phyloP scores from a whole-genome alignment of 805 yeast species.

The Schwanniomyces yamadae region DNA sequence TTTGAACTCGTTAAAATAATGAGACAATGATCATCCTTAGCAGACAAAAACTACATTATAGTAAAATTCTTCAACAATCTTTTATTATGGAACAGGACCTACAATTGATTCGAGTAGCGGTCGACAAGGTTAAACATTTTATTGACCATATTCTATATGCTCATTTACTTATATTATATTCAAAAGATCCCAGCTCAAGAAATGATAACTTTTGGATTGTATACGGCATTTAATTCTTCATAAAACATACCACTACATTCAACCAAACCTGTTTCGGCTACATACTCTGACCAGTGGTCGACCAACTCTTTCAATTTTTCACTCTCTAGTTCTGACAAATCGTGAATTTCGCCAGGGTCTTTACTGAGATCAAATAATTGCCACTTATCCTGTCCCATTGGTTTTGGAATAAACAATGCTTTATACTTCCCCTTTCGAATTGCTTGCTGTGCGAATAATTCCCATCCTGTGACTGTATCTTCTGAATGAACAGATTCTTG shows the following conservation, averaged over 20 bases:
- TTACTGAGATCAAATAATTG: constrained; percentile 41
- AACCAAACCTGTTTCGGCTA: constrained; percentile 50
- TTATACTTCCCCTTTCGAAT: constrained; percentile 50
- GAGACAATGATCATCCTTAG: too few relatives aligned
- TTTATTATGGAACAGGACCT: too few relatives aligned
- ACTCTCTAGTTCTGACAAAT: constrained; percentile 37
- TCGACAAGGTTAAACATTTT: too few relatives aligned
- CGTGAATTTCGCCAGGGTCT: constrained; percentile 55
- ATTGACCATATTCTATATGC: too few relatives aligned
- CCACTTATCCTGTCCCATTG: constrained; percentile 51
- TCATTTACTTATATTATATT: too few relatives aligned
- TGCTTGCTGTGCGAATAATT: constrained; percentile 56
- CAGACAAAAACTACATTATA: too few relatives aligned
- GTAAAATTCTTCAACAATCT: too few relatives aligned
- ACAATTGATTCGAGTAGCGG: too few relatives aligned
- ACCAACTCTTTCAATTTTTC: constrained; percentile 41
- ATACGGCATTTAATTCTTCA: too few relatives aligned
- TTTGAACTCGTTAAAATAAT: too few relatives aligned
- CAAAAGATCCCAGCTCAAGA: too few relatives aligned
- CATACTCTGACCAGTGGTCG: constrained; percentile 51
- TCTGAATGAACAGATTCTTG: constrained; percentile 35
- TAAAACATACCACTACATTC: constrained; percentile 1
- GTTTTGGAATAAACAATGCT: constrained; percentile 48
- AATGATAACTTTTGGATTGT: too few relatives aligned
- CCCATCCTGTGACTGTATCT: constrained; percentile 55